Base-by-base conservation (phyloP, 306 rosid genomes). In the Vachellia collinsii region DNA sequence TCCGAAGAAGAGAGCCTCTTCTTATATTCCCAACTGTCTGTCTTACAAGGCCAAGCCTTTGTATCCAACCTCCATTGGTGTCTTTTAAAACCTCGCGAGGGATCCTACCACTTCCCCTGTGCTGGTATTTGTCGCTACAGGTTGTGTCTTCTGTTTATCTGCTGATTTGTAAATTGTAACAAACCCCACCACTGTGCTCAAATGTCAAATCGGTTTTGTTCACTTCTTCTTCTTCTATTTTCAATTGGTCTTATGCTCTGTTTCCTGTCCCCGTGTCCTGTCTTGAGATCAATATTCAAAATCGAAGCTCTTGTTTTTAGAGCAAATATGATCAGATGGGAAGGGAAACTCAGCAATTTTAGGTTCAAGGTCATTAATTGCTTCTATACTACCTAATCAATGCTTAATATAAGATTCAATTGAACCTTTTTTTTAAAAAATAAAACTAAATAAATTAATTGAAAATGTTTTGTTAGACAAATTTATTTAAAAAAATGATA, bases 11-110 rank as follows among this genome's bases (percentile, higher is more conserved):
- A 63, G 76, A 63, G 79, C 81, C n/a, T 82, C 94, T 23, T 65
- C 88, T 46, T 93, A 61, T 51, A 70, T 83, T 88, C 98, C 94
- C 17, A 85, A 88, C 73, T 85, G 47, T 74, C 75, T 88, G 58
- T 54, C 80, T 63, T 87, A 79, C 65, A 67, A 82, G 79, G 83
- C 90, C 36, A 85, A 85, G 72, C 80, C 88, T 67, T 79, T 93
- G 63, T 91, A 85, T 80, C 87, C 93, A 46, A 70, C 93, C n/a
- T 86, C 88, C 79, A 88, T 93, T 77, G 93, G 94, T 66, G 97
- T 90, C 54, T 91, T 91, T 81, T 91, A 89, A 29, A 84, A 38
- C 34, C 74, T 19, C 11, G 20, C 22, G 74, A 43, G 53, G 74
- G 54, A n/a, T 48, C 29, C 19, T 65, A 29, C 34, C 2, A 29